Percentiles rank a stretch among this genome's conserved stretches.
Conservation (phyloP, 106 monocot genomes). For the Acanthochlamys bracteata region DNA sequence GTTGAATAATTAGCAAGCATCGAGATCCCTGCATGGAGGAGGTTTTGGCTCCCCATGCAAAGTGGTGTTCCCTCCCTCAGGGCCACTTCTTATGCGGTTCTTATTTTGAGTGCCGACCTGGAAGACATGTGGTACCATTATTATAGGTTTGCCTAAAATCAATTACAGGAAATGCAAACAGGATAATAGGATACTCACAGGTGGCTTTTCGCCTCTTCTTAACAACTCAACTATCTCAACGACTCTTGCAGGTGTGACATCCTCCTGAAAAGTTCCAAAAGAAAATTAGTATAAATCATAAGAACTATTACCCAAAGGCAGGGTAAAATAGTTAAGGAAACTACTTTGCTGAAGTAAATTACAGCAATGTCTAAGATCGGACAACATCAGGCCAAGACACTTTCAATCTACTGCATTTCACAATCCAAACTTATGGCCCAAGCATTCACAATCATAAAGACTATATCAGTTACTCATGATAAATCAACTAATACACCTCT, state of each 20-base stretch:
- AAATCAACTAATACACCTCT: no score
- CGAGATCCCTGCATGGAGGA: constrained; percentile 82
- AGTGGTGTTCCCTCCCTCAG: constrained; percentile 79
- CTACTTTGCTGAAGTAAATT: not conserved
- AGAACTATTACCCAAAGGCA: not conserved
- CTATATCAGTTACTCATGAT: no score
- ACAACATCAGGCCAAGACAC: no score
- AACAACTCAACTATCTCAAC: constrained; percentile 93
- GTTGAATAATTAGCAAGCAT: constrained; percentile 51
- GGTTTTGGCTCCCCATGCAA: constrained; percentile 79
- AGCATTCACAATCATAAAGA: no score
- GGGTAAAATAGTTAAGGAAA: not conserved
- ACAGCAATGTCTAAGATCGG: not conserved
- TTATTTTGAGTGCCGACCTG: constrained; percentile 85
- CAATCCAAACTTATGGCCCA: no score
- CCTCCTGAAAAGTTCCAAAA: constrained; percentile 44
- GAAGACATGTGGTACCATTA: constrained; percentile 2
- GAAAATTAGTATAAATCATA: not conserved
- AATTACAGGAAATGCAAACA: not conserved
- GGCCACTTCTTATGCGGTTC: constrained; percentile 55
- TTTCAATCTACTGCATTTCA: no score
- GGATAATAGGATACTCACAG: constrained; percentile 35
- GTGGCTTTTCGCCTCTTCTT: constrained; percentile 68
- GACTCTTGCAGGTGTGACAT: constrained; percentile 80
- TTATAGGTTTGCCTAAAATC: not conserved